Conservation (phyloP, 108 stramenopile species). For the Bacterosira constricta region DNA sequence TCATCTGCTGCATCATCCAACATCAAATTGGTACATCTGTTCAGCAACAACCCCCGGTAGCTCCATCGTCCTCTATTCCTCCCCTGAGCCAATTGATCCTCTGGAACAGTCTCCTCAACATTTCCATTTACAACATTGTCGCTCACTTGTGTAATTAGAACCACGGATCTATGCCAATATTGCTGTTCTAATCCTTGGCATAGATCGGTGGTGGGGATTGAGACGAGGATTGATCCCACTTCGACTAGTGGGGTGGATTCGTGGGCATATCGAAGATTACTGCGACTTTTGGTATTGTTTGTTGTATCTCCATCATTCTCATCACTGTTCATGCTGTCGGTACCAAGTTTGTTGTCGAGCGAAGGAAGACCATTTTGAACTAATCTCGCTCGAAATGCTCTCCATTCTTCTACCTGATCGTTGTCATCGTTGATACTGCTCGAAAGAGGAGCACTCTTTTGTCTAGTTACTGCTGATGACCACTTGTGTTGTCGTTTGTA, state of each 20-base stretch:
- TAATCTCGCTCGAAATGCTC: constrained; percentile 37
- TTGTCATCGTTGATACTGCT: constrained; percentile 6
- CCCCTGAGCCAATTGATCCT: constrained; percentile 34
- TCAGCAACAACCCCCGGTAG: constrained; percentile 30
- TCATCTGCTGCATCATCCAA: neutral
- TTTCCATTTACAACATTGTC: constrained; percentile 11
- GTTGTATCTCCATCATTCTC: too few relatives aligned
- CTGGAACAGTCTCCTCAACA: constrained; percentile 20
- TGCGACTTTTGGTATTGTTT: too few relatives aligned
- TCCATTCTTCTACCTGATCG: constrained; percentile 34
- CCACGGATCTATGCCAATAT: constrained; percentile 39
- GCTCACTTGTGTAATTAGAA: constrained; percentile 25
- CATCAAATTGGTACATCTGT: constrained; percentile 9
- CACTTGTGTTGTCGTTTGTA: too few relatives aligned
- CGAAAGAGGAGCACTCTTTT: too few relatives aligned
- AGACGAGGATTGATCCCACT: constrained; percentile 27
- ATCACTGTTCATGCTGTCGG: too few relatives aligned
- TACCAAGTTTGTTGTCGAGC: neutral
- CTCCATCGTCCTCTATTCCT: constrained; percentile 27
- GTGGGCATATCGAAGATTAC: constrained; percentile 22
- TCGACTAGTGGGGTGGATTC: constrained; percentile 34
- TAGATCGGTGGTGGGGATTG: constrained; percentile 33
- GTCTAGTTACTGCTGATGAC: too few relatives aligned
- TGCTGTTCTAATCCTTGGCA: constrained; percentile 43
- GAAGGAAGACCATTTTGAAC: constrained; percentile 40